Evolutionary conservation across 2,329 filamentous ascomycete genomes (phyloP).

Genomic region (Ascochyta clinopodiicola): DNA sequence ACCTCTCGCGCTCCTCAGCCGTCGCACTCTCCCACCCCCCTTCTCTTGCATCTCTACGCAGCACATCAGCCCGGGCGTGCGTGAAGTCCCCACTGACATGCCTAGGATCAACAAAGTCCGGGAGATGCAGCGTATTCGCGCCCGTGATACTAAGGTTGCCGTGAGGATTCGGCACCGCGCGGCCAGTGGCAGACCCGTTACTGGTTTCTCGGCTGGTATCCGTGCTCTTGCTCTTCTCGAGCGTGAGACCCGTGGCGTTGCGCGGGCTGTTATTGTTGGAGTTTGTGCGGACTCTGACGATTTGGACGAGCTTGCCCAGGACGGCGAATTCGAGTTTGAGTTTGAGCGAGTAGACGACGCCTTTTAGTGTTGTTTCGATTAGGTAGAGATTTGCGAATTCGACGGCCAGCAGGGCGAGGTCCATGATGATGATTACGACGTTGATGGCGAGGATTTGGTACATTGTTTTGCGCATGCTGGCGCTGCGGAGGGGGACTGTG

Average conservation of each 20-base stretch:
- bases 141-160: slow-evolving; percentile 9
- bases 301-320: slow-evolving; percentile 54
- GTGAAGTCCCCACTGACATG: slow-evolving; percentile 30
- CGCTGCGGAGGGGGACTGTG: slow-evolving; percentile 26
- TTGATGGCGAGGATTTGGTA: slow-evolving; percentile 46
- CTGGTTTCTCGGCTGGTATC: slow-evolving; percentile 8
- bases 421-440: slow-evolving; percentile 44
- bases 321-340: slow-evolving; percentile 65
- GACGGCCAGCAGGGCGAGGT: slow-evolving; percentile 35
- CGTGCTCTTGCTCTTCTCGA: slow-evolving; percentile 26
- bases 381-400: slow-evolving; percentile 44
- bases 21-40: slow-evolving; percentile 24
- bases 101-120: slow-evolving; percentile 40
- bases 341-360: slow-evolving; percentile 55
- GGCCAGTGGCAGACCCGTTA: slow-evolving; percentile 3
- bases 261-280: slow-evolving; percentile 28
- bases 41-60: slow-evolving; percentile 1
- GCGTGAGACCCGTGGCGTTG: slow-evolving; percentile 17
- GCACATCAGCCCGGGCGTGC: slow-evolving; percentile 22
- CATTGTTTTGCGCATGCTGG: slow-evolving; percentile 39
- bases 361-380: slow-evolving; percentile 50
- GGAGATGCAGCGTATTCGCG: slow-evolving; percentile 18
- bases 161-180: slow-evolving; percentile 9
- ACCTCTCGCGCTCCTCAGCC: slow-evolving; percentile 27
- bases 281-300: slow-evolving; percentile 33